Base-by-base conservation (phyloP, 1,284 basidiomycete genomes). In the Pseudozyma tsukubaensis region DNA sequence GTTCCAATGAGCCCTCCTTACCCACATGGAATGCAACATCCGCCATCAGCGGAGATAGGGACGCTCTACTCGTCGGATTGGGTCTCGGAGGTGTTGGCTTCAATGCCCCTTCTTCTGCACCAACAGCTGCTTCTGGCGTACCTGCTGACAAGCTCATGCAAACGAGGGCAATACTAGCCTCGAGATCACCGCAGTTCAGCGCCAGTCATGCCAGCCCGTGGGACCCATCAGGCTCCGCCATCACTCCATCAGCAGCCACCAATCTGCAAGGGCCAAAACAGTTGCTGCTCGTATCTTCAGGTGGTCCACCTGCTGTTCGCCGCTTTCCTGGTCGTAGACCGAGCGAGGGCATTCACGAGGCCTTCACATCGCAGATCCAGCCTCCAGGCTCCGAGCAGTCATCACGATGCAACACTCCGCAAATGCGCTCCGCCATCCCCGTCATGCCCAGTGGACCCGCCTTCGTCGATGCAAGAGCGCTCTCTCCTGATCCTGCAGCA, bases 361-460 rank as follows among this genome's bases (percentile, higher is more conserved):
- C 48, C 29, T 55, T 59, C 58, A 24, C 48, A 11, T 56, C 64
- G 36, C 44, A 48, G 1, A 19, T 34, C 1, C 50, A 51, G 18
- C 49, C 52, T 49, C 45, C 57, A 3, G 19, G n/a, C 0, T 53
- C 59, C 9, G 66, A 58, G n/a, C 16, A 42, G 5, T 49, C 55
- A 5, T 66, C 72, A 36, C 56, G 72, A 10, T 59, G 50, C 59
- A 65, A 36, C 36, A 74, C 65, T 13, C 66, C 63, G 10, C 61
- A 61, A 32, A 63, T 61, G 58, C 71, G 65, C 4, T 63, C 59
- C 16, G 54, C 66, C n/a, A 54, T 75, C 9, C 72, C 72, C 9
- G 64, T 75, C 53, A 47, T 68, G 64, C 68, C 72, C n/a, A 68
- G 45, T 36, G 60, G 63, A 12, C 72, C 68, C 8, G 50, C 72